Evolutionary conservation across 2,329 filamentous ascomycete genomes (phyloP), one percentile per base, ranked within the genome.

Genomic region (Botrytis fragariae): DNA sequence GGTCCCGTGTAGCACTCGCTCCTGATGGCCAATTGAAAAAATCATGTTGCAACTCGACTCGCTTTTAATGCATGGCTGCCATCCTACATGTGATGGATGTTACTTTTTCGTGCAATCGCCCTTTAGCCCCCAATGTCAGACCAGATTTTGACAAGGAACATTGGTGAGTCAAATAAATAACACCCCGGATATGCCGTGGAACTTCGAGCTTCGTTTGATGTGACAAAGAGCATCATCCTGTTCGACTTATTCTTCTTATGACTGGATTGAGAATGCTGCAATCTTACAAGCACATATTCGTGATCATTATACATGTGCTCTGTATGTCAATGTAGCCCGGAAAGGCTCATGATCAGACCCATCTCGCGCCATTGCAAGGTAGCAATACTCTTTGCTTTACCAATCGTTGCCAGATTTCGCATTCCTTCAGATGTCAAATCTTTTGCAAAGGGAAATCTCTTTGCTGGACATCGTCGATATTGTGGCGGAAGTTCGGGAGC

Each of bases 31-130:
- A 45, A n/a, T 51, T 22, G 14, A 67, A 67, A 25, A n/a, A 51
- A 51, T 67, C 37, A 25, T 12, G 16, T 54, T 39, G 64, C 64
- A 54, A 29, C 2, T 1, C 16, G 22, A 37, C n/a, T 25, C 6
- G 48, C 32, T 29, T 39, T 54, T 22, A 4, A 68, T 68, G 45
- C 35, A 67, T 54, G n/a, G 44, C 42, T 48, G 44, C 32, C 35
- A 45, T 42, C 64, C 45, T 20, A 45, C 32, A 68, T 39, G 39
- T 37, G 48, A 68, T 32, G 54, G 48, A 57, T 22, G 29, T 54
- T 68, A 48, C 35, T 68, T 57, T 68, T 42, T 57, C 35, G 25
- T 57, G 25, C n/a, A 68, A 68, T 42, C 35, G 9, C 48, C 64
- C 16, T 25, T 20, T 20, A 10, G 64, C 32, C 32, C 64, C 48